Percentiles rank a stretch among this genome's conserved stretches.
Evolutionary conservation across 257 asterid species (phyloP).

Genomic region (Solanum pinnatisectum): DNA sequence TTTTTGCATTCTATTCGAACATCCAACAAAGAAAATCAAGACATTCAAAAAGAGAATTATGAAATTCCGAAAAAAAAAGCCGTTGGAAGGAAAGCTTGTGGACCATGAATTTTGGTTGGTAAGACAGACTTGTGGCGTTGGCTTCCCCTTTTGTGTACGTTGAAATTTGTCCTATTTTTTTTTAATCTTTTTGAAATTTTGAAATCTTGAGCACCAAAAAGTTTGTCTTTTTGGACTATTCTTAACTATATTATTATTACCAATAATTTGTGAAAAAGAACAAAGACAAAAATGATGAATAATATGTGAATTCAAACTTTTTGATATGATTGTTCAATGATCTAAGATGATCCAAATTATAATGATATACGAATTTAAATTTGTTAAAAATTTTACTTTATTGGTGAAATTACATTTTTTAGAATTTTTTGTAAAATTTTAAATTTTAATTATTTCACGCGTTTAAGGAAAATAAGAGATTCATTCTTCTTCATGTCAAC

Average conservation of each 20-base stretch:
- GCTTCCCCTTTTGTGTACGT: background rate
- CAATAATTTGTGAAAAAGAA: background rate
- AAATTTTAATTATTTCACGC: no score
- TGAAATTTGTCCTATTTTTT: background rate
- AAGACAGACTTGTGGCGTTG: background rate
- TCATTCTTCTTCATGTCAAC: background rate
- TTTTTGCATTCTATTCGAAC: no score
- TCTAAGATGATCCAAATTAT: background rate
- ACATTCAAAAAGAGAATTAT: no score
- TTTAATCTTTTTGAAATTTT: background rate
- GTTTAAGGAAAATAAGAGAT: no score
- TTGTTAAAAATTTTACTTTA: no score
- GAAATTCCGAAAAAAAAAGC: background rate
- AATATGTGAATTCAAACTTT: background rate
- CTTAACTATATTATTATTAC: background rate
- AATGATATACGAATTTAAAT: background rate
- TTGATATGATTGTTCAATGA: background rate
- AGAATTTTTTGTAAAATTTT: no score
- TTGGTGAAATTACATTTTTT: no score
- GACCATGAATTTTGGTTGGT: background rate
- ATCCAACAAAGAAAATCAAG: no score
- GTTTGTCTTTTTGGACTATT: background rate
- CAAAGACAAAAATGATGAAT: background rate
- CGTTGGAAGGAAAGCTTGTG: background rate
- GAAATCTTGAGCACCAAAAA: background rate